A percentile compares a stretch with the other conserved stretches of the same genome.
Conservation (phyloP, 805 yeast species). For the Aciculoconidium aculeatum region DNA sequence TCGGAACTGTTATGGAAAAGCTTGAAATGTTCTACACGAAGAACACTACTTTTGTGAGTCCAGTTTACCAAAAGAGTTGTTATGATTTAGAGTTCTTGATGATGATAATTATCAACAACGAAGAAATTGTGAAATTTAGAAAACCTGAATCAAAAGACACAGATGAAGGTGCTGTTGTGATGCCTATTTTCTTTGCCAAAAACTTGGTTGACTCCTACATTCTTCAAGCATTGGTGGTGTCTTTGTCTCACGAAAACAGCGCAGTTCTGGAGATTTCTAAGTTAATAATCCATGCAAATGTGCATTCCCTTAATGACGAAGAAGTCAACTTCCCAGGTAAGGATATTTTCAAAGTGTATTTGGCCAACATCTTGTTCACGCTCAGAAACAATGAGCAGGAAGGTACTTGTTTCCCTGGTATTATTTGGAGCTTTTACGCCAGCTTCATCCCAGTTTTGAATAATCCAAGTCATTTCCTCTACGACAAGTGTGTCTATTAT, state of each 20-base stretch:
- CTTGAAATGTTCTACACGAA: slow-evolving; percentile 20
- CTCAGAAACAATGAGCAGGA: slow-evolving; percentile 14
- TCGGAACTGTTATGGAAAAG: slow-evolving; percentile 15
- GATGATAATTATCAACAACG: slow-evolving; percentile 55
- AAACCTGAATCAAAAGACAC: slow-evolving; percentile 10
- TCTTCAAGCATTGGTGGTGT: slow-evolving; percentile 44
- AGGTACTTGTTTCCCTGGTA: slow-evolving; percentile 28
- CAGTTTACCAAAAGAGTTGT: slow-evolving; percentile 20
- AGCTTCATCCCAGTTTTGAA: slow-evolving; percentile 50
- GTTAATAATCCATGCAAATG: slow-evolving; percentile 39
- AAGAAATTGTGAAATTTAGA: slow-evolving; percentile 46
- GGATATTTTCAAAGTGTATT: slow-evolving; percentile 45
- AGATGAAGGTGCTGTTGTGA: slow-evolving; percentile 15
- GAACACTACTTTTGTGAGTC: slow-evolving; percentile 12
- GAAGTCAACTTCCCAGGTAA: slow-evolving; percentile 46
- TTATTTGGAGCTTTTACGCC: slow-evolving; percentile 52
- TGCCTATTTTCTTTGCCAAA: slow-evolving; percentile 54
- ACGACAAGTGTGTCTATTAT: slow-evolving; percentile 66
- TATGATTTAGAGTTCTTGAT: slow-evolving; percentile 74
- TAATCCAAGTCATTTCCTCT: slow-evolving; percentile 69
- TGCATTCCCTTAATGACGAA: slow-evolving; percentile 34
- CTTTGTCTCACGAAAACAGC: slow-evolving; percentile 33
- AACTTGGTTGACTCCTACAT: slow-evolving; percentile 52
- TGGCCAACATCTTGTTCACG: slow-evolving; percentile 43
- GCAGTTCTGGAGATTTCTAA: slow-evolving; percentile 31